Percentiles rank a stretch among this genome's conserved stretches.
Conservation (phyloP, 768 basidiomycete species). For the Lactarius trivialis region DNA sequence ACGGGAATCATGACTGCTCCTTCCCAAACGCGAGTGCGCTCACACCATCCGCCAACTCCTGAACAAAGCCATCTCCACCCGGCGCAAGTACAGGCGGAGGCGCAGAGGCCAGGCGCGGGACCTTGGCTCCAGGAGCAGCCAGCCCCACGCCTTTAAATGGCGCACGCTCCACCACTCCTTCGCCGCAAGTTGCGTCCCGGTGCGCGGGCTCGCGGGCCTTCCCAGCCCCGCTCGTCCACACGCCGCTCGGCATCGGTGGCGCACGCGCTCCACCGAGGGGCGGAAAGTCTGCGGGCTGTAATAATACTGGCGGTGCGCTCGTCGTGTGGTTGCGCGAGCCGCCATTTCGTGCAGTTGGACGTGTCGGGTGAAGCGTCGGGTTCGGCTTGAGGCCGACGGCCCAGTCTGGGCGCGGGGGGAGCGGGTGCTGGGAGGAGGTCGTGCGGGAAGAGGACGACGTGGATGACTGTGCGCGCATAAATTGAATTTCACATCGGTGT, state of each 20-base stretch:
- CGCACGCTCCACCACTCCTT: slow-evolving; percentile 8
- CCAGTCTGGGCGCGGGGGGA: slow-evolving; percentile 84
- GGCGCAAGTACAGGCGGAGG: background rate
- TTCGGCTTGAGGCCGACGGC: slow-evolving; percentile 79
- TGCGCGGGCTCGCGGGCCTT: slow-evolving; percentile 16
- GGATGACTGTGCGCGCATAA: slow-evolving; percentile 47
- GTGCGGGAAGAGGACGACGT: slow-evolving; percentile 75
- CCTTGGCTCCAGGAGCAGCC: background rate
- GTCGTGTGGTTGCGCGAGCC: slow-evolving; percentile 37
- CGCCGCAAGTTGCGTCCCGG: slow-evolving; percentile 1
- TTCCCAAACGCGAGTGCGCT: slow-evolving; percentile 44
- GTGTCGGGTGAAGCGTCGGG: slow-evolving; percentile 51
- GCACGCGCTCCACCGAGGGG: slow-evolving; percentile 26
- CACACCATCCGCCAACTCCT: slow-evolving; percentile 70
- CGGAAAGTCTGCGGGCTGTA: slow-evolving; percentile 32
- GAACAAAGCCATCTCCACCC: slow-evolving; percentile 63
- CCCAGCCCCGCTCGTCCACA: slow-evolving; percentile 40
- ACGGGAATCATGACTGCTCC: slow-evolving; percentile 34
- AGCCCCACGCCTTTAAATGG: slow-evolving; percentile 8
- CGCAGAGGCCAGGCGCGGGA: slow-evolving; percentile 3
- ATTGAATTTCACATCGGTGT: background rate
- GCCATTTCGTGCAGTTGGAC: slow-evolving; percentile 40
- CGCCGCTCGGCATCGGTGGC: slow-evolving; percentile 51
- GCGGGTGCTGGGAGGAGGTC: slow-evolving; percentile 68
- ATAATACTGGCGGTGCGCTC: slow-evolving; percentile 33